Conservation (phyloP, 257 asterid species). For the Hygrophila difformis region DNA sequence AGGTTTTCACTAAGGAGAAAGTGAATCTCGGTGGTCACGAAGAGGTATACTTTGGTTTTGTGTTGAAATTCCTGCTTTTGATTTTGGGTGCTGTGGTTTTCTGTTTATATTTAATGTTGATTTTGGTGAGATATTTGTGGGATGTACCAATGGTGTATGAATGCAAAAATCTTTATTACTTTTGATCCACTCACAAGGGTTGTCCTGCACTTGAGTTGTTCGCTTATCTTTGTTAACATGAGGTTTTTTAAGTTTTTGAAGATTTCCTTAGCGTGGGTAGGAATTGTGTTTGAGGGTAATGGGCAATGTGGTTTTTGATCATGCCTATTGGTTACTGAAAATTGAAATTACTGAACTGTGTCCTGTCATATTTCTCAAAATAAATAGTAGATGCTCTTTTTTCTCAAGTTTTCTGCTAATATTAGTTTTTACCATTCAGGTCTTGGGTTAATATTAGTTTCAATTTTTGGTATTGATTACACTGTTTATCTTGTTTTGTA, state of each 20-base stretch:
- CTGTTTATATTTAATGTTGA: neutral
- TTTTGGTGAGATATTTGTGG: neutral
- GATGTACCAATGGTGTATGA: no score
- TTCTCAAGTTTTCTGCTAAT: no score
- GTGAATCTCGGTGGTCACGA: constrained; percentile 77
- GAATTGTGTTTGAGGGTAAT: no score
- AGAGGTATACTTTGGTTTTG: constrained; percentile 36
- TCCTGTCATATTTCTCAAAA: no score
- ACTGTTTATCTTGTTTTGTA: constrained; percentile 20
- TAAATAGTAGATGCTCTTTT: no score
- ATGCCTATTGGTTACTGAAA: no score
- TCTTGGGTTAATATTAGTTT: neutral
- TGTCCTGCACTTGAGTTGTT: neutral
- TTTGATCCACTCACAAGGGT: no score
- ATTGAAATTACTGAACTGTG: no score
- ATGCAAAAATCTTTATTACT: no score
- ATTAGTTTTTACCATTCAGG: no score
- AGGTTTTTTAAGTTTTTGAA: neutral
- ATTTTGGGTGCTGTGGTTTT: neutral
- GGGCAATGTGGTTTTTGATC: no score
- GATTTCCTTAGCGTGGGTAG: no score
- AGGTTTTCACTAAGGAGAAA: constrained; percentile 75
- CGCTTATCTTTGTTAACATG: neutral
- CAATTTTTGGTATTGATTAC: neutral
- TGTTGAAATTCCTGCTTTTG: neutral